Percentiles rank a stretch among this genome's conserved stretches.
phyloP scores from a whole-genome alignment of 306 rosid genomes.

The Dryas alaskensis region DNA sequence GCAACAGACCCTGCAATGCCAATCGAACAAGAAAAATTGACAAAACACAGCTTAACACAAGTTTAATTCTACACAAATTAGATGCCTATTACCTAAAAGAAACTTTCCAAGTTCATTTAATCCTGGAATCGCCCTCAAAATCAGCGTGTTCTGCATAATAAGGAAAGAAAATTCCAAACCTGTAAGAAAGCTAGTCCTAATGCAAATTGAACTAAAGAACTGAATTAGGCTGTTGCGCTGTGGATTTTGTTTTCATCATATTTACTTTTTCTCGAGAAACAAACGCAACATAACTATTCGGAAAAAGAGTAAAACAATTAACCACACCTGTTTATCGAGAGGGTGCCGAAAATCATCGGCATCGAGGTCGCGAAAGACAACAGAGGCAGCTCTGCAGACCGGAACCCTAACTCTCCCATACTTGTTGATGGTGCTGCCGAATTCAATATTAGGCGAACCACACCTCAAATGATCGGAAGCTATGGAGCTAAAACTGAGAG shows the following conservation, averaged over 20 bases:
- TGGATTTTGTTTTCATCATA: not conserved
- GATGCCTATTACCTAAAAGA: conserved; percentile 56
- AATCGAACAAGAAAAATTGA: not conserved
- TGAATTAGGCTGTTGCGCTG: not conserved
- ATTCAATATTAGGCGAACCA: conserved; percentile 22
- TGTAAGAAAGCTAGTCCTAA: not conserved
- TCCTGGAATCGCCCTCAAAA: conserved; percentile 93
- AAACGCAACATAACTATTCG: not conserved
- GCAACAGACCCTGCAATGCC: conserved; percentile 66
- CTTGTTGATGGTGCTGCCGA: conserved; percentile 26
- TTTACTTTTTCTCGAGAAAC: not conserved
- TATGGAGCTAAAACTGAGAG: conserved; percentile 25
- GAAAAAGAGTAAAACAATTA: not conserved
- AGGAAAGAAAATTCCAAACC: not conserved
- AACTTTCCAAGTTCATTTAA: conserved; percentile 70
- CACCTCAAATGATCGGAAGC: conserved; percentile 33
- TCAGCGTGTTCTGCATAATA: conserved; percentile 70
- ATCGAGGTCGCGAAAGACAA: conserved; percentile 70
- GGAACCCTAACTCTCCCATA: conserved; percentile 21
- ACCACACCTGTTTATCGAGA: conserved; percentile 72
- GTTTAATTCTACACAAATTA: not conserved
- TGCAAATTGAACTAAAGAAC: not conserved
- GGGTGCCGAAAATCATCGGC: conserved; percentile 98
- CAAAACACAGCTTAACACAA: not conserved
- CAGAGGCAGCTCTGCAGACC: conserved; percentile 55